A percentile compares a stretch with the other conserved stretches of the same genome.
Evolutionary conservation across 2,329 filamentous ascomycete genomes (phyloP).

Genomic region (Escovopsis weberi): DNA sequence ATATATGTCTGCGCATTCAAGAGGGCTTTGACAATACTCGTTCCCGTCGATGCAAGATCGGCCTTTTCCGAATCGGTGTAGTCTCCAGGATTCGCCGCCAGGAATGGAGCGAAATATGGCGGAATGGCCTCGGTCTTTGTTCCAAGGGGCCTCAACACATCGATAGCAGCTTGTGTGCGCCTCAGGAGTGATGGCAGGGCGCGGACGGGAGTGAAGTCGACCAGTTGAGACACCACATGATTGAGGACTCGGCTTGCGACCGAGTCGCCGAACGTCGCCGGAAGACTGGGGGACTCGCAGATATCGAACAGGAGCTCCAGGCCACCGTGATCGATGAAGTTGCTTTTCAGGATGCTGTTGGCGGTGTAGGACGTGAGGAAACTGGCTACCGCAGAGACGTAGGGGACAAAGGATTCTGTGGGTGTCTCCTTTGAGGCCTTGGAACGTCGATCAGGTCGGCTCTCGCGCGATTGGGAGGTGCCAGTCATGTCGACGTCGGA

Average conservation of each 20-base stretch:
- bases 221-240: slow-evolving; percentile 59
- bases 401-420: slow-evolving; percentile 40
- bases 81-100: slow-evolving; percentile 30
- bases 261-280: slow-evolving; percentile 44
- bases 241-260: slow-evolving; percentile 55
- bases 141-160: slow-evolving; percentile 53
- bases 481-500: slow-evolving; percentile 55
- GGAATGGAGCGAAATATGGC: slow-evolving; percentile 58
- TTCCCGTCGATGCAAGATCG: slow-evolving; percentile 47
- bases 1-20: slow-evolving; percentile 64
- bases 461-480: slow-evolving; percentile 15
- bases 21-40: slow-evolving; percentile 62
- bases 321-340: slow-evolving; percentile 66
- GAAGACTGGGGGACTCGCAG: slow-evolving; percentile 65
- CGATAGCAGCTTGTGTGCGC: slow-evolving; percentile 55
- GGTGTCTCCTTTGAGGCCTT: slow-evolving; percentile 12
- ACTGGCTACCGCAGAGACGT: slow-evolving; percentile 59
- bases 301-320: slow-evolving; percentile 76
- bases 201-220: slow-evolving; percentile 67
- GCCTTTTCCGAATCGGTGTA: slow-evolving; percentile 20
- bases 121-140: slow-evolving; percentile 29
- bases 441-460: slow-evolving; percentile 5
- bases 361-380: slow-evolving; percentile 65
- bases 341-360: slow-evolving; percentile 56
- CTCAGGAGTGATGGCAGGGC: slow-evolving; percentile 69